Evolutionary conservation across 495 filamentous ascomycete species (phyloP).

Genomic region (Lentithecium fluviatile): DNA sequence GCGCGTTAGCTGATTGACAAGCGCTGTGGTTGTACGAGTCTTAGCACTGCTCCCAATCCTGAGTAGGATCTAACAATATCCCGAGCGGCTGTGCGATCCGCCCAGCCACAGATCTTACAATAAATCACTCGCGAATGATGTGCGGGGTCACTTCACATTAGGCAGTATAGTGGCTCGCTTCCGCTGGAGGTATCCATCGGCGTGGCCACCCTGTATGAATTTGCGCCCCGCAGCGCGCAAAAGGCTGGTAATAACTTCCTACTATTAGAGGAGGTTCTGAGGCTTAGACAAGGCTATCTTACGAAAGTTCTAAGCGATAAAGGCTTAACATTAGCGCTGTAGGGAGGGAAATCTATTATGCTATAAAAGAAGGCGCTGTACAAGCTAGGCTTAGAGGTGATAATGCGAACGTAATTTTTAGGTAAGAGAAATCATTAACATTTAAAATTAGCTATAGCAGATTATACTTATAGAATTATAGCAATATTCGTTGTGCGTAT

Average conservation of each 20-base stretch:
- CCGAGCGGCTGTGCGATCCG: too few species aligned
- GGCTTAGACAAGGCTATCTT: constrained; percentile 10
- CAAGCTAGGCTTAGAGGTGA: constrained; percentile 23
- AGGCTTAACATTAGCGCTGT: constrained; percentile 19
- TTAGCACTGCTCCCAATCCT: too few species aligned
- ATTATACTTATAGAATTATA: constrained; percentile 22
- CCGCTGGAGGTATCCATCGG: too few species aligned
- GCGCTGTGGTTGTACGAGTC: too few species aligned
- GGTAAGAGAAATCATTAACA: constrained; percentile 10
- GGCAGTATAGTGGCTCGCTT: too few species aligned
- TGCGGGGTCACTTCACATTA: too few species aligned
- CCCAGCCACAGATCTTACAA: too few species aligned
- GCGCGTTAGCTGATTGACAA: too few species aligned
- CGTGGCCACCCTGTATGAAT: neutral
- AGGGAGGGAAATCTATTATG: constrained; percentile 20
- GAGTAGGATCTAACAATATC: too few species aligned
- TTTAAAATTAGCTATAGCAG: constrained; percentile 26
- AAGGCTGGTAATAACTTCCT: constrained; percentile 17
- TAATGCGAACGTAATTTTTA: constrained; percentile 29
- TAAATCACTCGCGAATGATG: too few species aligned
- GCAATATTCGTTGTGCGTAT: neutral
- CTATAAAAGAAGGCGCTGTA: constrained; percentile 26
- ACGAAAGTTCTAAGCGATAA: constrained; percentile 14
- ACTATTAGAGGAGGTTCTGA: constrained; percentile 13
- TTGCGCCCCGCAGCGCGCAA: constrained; percentile 6